phyloP scores from a whole-genome alignment of 2,329 filamentous ascomycete species.

The Leptographium lundbergii region DNA sequence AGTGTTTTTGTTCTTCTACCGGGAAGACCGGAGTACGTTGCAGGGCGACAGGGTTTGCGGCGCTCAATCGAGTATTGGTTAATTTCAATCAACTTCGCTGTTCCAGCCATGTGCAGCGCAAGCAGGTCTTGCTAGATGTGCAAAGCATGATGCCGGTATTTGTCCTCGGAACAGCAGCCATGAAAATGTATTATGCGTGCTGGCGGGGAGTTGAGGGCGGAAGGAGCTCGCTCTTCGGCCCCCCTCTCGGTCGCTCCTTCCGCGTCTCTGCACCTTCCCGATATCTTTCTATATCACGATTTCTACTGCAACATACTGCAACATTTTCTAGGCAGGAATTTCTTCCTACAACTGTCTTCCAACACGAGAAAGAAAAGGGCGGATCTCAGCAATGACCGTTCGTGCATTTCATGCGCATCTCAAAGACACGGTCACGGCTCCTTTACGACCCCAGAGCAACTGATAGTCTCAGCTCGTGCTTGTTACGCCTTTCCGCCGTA shows the following conservation, averaged over 20 bases:
- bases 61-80: no score
- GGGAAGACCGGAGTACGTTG: neutral
- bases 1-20: neutral
- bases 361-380: neutral
- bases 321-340: neutral
- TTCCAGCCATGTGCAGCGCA: no score
- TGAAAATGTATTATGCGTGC: neutral
- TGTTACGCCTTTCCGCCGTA: no score
- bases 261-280: neutral
- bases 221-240: neutral
- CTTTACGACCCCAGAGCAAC: no score
- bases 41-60: neutral
- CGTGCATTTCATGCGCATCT: no score
- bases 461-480: no score
- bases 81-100: no score
- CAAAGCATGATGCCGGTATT: no score
- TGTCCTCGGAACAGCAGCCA: no score
- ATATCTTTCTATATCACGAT: neutral
- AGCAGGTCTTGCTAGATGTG: no score
- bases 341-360: neutral
- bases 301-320: neutral
- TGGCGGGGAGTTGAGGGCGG: neutral
- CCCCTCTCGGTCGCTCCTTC: neutral
- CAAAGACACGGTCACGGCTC: no score
- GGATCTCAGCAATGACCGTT: no score